These are phyloP conservation scores for Microdochium nivale DNA, from an alignment of 2,329 filamentous ascomycete species.

Conservation along the genomic window DNA sequence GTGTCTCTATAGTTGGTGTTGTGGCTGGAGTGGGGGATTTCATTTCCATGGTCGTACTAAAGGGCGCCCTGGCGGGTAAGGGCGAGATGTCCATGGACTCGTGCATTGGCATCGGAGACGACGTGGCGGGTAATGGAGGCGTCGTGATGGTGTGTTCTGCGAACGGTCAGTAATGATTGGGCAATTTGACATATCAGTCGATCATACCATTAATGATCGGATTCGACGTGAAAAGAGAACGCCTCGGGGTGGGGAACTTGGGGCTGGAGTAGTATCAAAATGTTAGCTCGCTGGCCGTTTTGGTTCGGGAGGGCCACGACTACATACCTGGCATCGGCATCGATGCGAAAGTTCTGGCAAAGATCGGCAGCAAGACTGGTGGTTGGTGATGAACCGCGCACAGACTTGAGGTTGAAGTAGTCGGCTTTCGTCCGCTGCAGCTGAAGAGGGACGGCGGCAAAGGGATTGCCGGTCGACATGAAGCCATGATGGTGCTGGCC, in stretches of 20 bases:
- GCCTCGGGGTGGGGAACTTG: conserved; percentile 71
- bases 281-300: background rate
- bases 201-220: conserved; percentile 41
- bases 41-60: conserved; percentile 54
- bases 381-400: conserved; percentile 81
- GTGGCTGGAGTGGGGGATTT: conserved; percentile 61
- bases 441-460: conserved; percentile 61
- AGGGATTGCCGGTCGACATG: conserved; percentile 38
- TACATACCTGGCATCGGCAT: conserved; percentile 70
- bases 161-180: conserved; percentile 13
- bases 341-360: conserved; percentile 94
- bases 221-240: conserved; percentile 73
- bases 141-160: conserved; percentile 63
- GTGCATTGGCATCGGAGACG: conserved; percentile 63
- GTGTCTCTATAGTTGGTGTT: conserved; percentile 24
- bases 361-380: conserved; percentile 87
- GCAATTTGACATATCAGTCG: conserved; percentile 27
- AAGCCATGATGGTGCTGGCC: conserved; percentile 39
- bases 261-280: conserved; percentile 45
- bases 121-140: conserved; percentile 68
- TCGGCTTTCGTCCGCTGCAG: conserved; percentile 53
- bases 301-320: conserved; percentile 1
- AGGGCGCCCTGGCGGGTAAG: conserved; percentile 76
- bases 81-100: conserved; percentile 94
- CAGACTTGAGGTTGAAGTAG: conserved; percentile 73